A percentile compares a stretch with the other conserved stretches of the same genome.
Conservation (phyloP, 139 green algal genomes). For the Haematococcus sp. region DNA sequence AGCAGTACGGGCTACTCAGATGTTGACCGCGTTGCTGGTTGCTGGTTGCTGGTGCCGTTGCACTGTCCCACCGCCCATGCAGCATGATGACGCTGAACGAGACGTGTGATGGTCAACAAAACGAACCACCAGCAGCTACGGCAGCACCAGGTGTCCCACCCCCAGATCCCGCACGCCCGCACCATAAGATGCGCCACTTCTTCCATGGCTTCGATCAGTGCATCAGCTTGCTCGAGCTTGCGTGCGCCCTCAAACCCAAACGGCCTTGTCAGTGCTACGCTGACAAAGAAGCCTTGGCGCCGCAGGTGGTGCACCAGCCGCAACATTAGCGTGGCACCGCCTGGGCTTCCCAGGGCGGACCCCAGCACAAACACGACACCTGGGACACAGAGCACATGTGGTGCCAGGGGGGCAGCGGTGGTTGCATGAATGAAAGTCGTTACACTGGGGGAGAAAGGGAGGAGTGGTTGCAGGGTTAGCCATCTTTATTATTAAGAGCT, state of each 20-base stretch:
- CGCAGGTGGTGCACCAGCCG: conserved; percentile 61
- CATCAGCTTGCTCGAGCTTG: conserved; percentile 60
- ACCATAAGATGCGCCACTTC: conserved; percentile 65
- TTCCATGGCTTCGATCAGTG: conserved; percentile 57
- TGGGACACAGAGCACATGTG: neutral
- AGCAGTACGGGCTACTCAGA: too few species aligned
- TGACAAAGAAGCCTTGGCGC: conserved; percentile 70
- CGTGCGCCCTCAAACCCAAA: conserved; percentile 76
- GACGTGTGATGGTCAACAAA: conserved; percentile 30
- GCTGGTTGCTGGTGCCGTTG: neutral
- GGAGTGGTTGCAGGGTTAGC: too few species aligned
- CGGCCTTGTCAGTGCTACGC: conserved; percentile 61
- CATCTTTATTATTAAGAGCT: too few species aligned
- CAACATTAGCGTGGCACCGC: conserved; percentile 58
- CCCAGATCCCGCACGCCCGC: conserved; percentile 19
- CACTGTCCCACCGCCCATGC: neutral
- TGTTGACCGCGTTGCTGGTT: too few species aligned
- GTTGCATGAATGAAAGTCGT: neutral
- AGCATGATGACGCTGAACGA: neutral
- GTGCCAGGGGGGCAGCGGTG: neutral
- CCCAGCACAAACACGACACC: conserved; percentile 56
- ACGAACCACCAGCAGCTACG: too few species aligned
- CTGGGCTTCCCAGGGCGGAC: conserved; percentile 50
- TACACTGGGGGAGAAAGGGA: neutral
- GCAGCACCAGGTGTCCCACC: too few species aligned